Evolutionary conservation across 176 grass and related monocot species (phyloP), one percentile per base, ranked within the genome.

Genomic region (Oryza rufipogon): DNA sequence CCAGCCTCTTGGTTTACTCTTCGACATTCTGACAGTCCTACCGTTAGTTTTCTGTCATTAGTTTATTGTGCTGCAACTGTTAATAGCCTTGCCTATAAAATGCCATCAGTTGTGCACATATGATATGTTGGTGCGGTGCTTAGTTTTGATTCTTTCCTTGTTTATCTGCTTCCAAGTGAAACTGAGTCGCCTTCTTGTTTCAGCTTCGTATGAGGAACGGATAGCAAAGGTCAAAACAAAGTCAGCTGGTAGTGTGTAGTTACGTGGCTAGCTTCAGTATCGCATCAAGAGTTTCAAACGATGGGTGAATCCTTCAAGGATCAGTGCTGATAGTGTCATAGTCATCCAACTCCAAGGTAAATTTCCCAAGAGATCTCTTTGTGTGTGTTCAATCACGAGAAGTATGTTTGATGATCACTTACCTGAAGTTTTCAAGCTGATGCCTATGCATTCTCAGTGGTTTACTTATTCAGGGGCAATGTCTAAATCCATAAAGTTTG

Each of bases 171-270:
- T 67, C 11, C 54, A 67, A 20, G 11, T 88, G 23, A 83, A 78
- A 76, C 71, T 42, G 3, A 61, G 26, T 68, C 64, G 22, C 14
- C 15, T 69, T 38, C 12, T 67, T 52, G 16, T 47, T 20, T 86
- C 87, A 98, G 93, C 93, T 83, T 98, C 96, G 34, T 98, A 89
- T 34, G 91, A 94, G 66, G 96, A 98, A 82, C 80, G 91, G 4
- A 22, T 79, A 71, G 81, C 89, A 44, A 98, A 88, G 87, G 60
- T 92, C 60, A 75, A 77, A 42, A 67, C 75, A 9, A 95, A 92
- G 76, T 20, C 61, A 65, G 36, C 79, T 74, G 72, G 32, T 34
- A 90, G 86, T 68, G 11, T 89, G 42, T 61, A 74, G 64, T 76
- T 60, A 32, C 74, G 49, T 33, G 45, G 46, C 58, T 41, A 20